phyloP scores from a whole-genome alignment of 441 rosid genomes.

The Populus hybrid region DNA sequence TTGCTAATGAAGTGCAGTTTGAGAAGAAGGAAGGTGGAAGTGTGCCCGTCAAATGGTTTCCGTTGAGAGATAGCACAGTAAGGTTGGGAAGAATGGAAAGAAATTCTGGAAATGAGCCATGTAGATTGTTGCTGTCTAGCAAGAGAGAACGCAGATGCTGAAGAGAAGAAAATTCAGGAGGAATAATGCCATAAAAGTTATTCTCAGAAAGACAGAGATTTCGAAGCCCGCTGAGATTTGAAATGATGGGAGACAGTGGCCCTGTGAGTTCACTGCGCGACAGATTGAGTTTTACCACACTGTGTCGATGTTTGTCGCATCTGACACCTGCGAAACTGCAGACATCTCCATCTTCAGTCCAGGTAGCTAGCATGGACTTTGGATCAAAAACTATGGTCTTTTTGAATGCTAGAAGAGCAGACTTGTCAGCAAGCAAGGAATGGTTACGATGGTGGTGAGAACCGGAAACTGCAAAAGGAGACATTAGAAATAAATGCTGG shows the following conservation, averaged over 20 bases:
- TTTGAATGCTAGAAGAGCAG: slow-evolving; percentile 20
- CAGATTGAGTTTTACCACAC: slow-evolving; percentile 20
- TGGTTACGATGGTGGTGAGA: slow-evolving; percentile 19
- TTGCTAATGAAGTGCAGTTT: slow-evolving; percentile 41
- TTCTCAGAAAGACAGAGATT: slow-evolving; percentile 16
- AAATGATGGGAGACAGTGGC: slow-evolving; percentile 18
- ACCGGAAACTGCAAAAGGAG: slow-evolving; percentile 12
- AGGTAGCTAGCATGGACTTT: slow-evolving; percentile 17
- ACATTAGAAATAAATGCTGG: slow-evolving; percentile 18
- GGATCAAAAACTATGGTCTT: slow-evolving; percentile 7
- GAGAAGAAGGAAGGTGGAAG: slow-evolving; percentile 41
- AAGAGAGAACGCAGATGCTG: slow-evolving; percentile 11
- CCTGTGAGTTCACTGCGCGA: slow-evolving; percentile 13
- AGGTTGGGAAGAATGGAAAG: slow-evolving; percentile 32
- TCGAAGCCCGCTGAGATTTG: slow-evolving; percentile 25
- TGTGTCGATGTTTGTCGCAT: slow-evolving; percentile 16
- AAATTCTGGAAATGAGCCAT: slow-evolving; percentile 30
- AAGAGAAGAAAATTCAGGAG: slow-evolving; percentile 16
- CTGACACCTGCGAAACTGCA: slow-evolving; percentile 27
- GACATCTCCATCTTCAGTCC: slow-evolving; percentile 18
- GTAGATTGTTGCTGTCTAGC: slow-evolving; percentile 16
- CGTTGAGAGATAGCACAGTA: slow-evolving; percentile 9
- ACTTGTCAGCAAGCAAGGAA: slow-evolving; percentile 28
- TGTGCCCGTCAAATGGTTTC: slow-evolving; percentile 34
- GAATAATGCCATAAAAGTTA: slow-evolving; percentile 17